Evolutionary conservation across 179 eudicot species (phyloP).

Genomic region (Vitellaria paradoxa): DNA sequence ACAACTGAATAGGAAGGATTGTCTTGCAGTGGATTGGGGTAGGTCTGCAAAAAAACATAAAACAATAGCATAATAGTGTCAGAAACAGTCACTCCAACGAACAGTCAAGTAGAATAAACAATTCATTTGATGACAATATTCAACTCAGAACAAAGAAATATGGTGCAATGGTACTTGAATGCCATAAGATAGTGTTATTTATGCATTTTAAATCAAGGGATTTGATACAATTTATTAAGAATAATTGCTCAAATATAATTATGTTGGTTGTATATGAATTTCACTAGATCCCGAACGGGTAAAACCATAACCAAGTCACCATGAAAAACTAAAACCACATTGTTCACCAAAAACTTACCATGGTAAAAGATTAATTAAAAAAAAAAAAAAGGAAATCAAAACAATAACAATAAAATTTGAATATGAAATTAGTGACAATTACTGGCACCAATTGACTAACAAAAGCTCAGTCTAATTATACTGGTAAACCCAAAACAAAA

Average conservation of each 20-base stretch:
- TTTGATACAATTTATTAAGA: too few species aligned
- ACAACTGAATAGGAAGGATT: conserved; percentile 64
- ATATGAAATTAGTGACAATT: neutral
- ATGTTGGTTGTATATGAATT: neutral
- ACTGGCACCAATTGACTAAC: neutral
- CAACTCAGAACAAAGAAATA: neutral
- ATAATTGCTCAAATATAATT: neutral
- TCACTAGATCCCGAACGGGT: neutral
- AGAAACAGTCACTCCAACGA: neutral
- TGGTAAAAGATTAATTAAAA: too few species aligned
- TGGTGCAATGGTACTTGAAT: neutral
- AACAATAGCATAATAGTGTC: neutral
- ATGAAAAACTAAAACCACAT: too few species aligned
- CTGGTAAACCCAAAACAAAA: too few species aligned
- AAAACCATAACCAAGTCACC: too few species aligned
- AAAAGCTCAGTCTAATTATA: neutral
- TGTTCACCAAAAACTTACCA: neutral
- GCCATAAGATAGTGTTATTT: neutral
- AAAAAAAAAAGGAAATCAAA: neutral
- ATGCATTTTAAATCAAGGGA: too few species aligned
- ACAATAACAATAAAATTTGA: too few species aligned
- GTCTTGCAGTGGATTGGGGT: conserved; percentile 63
- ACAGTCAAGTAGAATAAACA: neutral
- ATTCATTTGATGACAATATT: neutral
- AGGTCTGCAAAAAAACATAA: conserved; percentile 37